Percentiles rank a stretch among this genome's conserved stretches.
Conservation (phyloP, 2,329 filamentous ascomycete species). For the Cryphonectria radicalis region DNA sequence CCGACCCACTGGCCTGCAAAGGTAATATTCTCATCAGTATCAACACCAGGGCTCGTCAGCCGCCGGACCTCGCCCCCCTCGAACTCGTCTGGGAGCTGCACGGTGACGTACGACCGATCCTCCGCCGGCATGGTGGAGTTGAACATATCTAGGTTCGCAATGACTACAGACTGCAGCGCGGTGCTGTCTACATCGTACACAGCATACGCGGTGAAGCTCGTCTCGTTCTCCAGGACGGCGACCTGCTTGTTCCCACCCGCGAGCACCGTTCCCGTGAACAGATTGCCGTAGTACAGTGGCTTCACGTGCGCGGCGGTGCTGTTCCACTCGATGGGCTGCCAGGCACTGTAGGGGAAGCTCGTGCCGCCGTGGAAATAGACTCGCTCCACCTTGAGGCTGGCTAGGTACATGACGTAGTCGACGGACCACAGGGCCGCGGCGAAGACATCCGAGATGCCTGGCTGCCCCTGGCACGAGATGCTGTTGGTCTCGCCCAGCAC, state of each 20-base stretch:
- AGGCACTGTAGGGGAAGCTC: slow-evolving; percentile 33
- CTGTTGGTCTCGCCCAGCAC: slow-evolving; percentile 22
- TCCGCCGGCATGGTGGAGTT: slow-evolving; percentile 9
- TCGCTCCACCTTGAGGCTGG: slow-evolving; percentile 17
- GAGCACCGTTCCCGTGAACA: slow-evolving; percentile 28
- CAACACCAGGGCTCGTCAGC: slow-evolving; percentile 14
- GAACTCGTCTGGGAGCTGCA: not conserved
- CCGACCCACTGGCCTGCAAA: slow-evolving; percentile 18
- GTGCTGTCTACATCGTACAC: slow-evolving; percentile 13
- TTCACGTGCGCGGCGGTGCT: slow-evolving; percentile 25
- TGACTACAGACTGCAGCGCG: slow-evolving; percentile 12
- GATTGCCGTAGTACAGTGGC: slow-evolving; percentile 34
- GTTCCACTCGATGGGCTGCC: slow-evolving; percentile 32
- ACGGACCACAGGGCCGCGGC: slow-evolving; percentile 19
- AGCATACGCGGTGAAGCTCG: slow-evolving; percentile 15
- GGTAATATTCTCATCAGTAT: slow-evolving; percentile 16
- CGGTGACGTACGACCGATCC: not conserved
- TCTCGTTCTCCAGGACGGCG: slow-evolving; percentile 16
- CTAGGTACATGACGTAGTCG: slow-evolving; percentile 20
- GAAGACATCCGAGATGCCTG: slow-evolving; percentile 20
- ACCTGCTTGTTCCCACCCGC: slow-evolving; percentile 23
- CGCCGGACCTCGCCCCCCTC: not conserved
- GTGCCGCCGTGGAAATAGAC: slow-evolving; percentile 31
- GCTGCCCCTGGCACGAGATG: slow-evolving; percentile 17
- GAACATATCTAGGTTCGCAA: slow-evolving; percentile 16